Evolutionary conservation across 805 yeast genomes (phyloP).

Genomic region (Metschnikowia lunata): DNA sequence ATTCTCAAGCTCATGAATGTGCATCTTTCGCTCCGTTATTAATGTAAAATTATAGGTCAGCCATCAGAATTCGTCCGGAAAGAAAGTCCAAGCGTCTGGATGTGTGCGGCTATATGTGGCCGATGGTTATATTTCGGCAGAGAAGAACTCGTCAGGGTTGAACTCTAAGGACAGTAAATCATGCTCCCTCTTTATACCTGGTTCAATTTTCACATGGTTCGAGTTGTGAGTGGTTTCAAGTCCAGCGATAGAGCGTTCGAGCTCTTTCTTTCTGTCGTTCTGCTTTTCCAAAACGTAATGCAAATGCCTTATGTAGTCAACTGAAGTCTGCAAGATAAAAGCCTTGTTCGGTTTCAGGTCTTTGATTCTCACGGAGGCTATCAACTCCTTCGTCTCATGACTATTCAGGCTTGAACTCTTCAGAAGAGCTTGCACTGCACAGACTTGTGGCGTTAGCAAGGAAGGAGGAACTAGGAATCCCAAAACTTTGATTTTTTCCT

Average conservation of each 20-base stretch:
- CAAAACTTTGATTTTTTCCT: slow-evolving; percentile 80
- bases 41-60: no score
- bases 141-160: slow-evolving; percentile 8
- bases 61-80: no score
- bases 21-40: no score
- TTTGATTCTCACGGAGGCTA: slow-evolving; percentile 42
- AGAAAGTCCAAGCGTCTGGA: no score
- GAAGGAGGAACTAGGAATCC: slow-evolving; percentile 79
- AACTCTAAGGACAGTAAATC: slow-evolving; percentile 4
- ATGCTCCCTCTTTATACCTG: background rate
- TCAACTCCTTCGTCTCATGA: slow-evolving; percentile 32
- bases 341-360: slow-evolving; percentile 83
- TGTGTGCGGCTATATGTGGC: no score
- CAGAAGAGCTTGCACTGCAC: slow-evolving; percentile 42
- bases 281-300: slow-evolving; percentile 58
- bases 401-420: slow-evolving; percentile 27
- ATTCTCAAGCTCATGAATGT: no score
- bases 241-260: slow-evolving; percentile 26
- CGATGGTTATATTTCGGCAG: slow-evolving; percentile 1
- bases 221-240: slow-evolving; percentile 2
- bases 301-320: slow-evolving; percentile 70
- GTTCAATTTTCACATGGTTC: background rate
- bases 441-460: slow-evolving; percentile 45
- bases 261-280: slow-evolving; percentile 40
- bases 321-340: slow-evolving; percentile 69